phyloP scores from a whole-genome alignment of 352 stramenopile genomes.

The Globisporangium recalcitrans region DNA sequence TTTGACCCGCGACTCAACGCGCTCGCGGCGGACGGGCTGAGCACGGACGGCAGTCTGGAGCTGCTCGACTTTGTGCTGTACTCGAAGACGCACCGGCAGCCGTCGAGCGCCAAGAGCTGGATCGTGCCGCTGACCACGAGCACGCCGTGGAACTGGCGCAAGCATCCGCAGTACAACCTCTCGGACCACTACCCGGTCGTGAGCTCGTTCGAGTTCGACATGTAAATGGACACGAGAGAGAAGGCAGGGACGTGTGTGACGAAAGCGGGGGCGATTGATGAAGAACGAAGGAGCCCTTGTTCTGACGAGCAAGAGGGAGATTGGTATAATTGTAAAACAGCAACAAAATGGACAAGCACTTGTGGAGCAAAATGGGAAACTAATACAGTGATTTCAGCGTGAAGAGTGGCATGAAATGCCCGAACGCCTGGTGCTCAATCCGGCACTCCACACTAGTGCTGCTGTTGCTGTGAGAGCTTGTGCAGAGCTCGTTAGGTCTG shows the following conservation, averaged over 20 bases:
- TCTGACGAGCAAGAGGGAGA: too few species aligned
- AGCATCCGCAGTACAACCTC: conserved; percentile 59
- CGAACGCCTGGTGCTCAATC: too few species aligned
- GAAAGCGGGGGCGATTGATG: background rate
- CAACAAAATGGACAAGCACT: too few species aligned
- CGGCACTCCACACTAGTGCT: too few species aligned
- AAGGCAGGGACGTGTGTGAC: too few species aligned
- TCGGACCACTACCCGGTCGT: conserved; percentile 78
- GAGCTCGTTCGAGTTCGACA: conserved; percentile 66
- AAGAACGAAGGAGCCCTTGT: background rate
- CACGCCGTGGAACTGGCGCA: conserved; percentile 55
- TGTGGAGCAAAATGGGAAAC: too few species aligned
- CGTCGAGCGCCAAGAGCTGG: conserved; percentile 46
- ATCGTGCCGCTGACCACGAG: conserved; percentile 48
- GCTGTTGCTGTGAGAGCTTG: too few species aligned
- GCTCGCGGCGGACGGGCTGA: conserved; percentile 56
- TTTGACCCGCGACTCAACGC: conserved; percentile 72
- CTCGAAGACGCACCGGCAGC: conserved; percentile 51
- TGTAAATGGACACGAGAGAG: too few species aligned
- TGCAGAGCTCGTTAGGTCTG: too few species aligned
- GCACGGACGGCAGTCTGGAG: conserved; percentile 69
- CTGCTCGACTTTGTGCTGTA: conserved; percentile 72
- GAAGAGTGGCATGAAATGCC: too few species aligned
- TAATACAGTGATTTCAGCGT: too few species aligned
- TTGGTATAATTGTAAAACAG: too few species aligned